Conservation (phyloP, 176 grass and related monocot genomes). For the Lolium rigidum region DNA sequence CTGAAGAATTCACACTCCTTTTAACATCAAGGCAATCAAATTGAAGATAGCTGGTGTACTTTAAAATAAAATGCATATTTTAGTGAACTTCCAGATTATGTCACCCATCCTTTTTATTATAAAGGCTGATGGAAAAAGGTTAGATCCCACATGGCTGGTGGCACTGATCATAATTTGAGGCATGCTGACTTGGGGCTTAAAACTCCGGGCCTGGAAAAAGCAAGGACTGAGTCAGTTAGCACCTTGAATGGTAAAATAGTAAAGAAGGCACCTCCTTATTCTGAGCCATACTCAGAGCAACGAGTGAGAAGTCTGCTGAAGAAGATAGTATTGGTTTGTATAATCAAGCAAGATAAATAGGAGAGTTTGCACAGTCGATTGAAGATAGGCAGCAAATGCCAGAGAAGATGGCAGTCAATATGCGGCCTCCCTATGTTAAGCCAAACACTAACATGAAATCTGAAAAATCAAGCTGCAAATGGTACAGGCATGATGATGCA, state of each 20-base stretch:
- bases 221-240: conserved; percentile 38
- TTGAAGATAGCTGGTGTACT: conserved; percentile 37
- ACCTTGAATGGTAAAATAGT: conserved; percentile 54
- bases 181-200: conserved; percentile 54
- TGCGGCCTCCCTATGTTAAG: conserved; percentile 73
- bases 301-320: conserved; percentile 41
- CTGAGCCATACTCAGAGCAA: conserved; percentile 53
- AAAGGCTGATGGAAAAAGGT: conserved; percentile 40
- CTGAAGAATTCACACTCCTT: conserved; percentile 70
- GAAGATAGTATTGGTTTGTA: conserved; percentile 35
- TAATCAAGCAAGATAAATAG: conserved; percentile 24
- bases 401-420: conserved; percentile 53
- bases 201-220: conserved; percentile 37
- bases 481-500: conserved; percentile 40
- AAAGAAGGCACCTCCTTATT: conserved; percentile 59
- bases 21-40: conserved; percentile 58
- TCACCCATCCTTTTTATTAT: conserved; percentile 21
- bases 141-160: conserved; percentile 35
- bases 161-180: conserved; percentile 40
- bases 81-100: conserved; percentile 30
- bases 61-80: too few species aligned
- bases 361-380: conserved; percentile 31
- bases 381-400: conserved; percentile 47
- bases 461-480: conserved; percentile 26
- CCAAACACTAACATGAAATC: conserved; percentile 44